A percentile compares a stretch with the other conserved stretches of the same genome.
Evolutionary conservation across 192 early-diverging fungal species (phyloP).

Genomic region (Tieghemiomyces parasiticus): DNA sequence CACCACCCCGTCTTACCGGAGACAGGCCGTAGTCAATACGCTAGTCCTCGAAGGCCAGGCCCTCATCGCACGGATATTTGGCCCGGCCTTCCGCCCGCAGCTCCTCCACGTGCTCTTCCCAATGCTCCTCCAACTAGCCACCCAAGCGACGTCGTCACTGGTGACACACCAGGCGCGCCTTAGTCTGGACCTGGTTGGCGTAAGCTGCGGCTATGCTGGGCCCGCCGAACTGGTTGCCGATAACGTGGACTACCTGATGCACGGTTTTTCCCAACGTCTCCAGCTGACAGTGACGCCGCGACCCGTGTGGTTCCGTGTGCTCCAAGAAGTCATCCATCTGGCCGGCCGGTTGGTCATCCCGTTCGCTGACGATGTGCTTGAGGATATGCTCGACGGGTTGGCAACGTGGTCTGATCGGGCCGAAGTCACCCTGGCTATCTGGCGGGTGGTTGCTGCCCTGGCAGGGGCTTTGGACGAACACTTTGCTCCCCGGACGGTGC

Average conservation of each 20-base stretch:
- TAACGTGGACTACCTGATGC: slow-evolving; percentile 7
- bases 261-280: slow-evolving; percentile 2
- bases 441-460: slow-evolving; percentile 3
- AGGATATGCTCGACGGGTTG: slow-evolving; percentile 3
- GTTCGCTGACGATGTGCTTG: slow-evolving; percentile 3
- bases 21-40: neutral
- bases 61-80: neutral
- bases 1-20: neutral
- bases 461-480: neutral
- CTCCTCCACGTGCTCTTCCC: neutral
- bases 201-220: neutral
- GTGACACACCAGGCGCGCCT: neutral
- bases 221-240: neutral
- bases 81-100: neutral
- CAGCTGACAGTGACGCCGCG: neutral
- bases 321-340: neutral
- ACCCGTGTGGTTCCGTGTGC: neutral
- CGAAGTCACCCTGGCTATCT: neutral
- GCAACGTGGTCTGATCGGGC: neutral
- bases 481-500: neutral
- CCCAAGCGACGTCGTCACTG: neutral
- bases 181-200: neutral
- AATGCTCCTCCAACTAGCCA: neutral
- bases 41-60: slow-evolving; percentile 1
- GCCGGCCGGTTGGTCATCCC: neutral